phyloP scores from a whole-genome alignment of 129 eudicot genomes.

The Tagetes erecta region DNA sequence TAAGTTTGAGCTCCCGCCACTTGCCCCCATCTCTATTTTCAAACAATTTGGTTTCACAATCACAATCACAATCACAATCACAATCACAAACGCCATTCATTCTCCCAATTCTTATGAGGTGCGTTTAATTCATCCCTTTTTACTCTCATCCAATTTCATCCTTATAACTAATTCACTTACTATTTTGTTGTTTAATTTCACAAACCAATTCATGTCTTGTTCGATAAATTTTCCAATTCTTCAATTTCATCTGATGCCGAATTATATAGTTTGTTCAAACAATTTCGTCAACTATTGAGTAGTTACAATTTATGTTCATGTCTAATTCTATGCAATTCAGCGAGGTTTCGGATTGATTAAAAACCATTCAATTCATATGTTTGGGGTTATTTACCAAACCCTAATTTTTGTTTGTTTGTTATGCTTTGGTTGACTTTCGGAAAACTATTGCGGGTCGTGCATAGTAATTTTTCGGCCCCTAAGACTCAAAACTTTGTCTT shows the following conservation, averaged over 20 bases:
- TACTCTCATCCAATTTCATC: slow-evolving; percentile 10
- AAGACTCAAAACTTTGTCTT: too few relatives aligned
- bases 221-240: not conserved
- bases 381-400: slow-evolving; percentile 14
- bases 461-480: too few relatives aligned
- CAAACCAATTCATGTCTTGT: not conserved
- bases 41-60: slow-evolving; percentile 27
- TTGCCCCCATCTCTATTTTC: slow-evolving; percentile 25
- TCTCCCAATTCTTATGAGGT: slow-evolving; percentile 26
- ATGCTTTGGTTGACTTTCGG: not conserved
- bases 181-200: slow-evolving; percentile 10
- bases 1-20: slow-evolving; percentile 32
- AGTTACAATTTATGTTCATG: not conserved
- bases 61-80: too few relatives aligned
- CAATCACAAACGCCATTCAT: slow-evolving; percentile 3
- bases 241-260: slow-evolving; percentile 21
- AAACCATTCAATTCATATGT: slow-evolving; percentile 3
- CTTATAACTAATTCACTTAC: slow-evolving; percentile 2
- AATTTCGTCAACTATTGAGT: not conserved
- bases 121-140: slow-evolving; percentile 13
- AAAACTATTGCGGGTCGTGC: too few relatives aligned
- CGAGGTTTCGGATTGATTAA: not conserved
- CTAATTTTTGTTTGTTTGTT: slow-evolving; percentile 9
- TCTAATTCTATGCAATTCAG: not conserved
- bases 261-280: not conserved